Conservation (phyloP, 1,139 yeast genomes). For the Casaregolazyma suthepensis region DNA sequence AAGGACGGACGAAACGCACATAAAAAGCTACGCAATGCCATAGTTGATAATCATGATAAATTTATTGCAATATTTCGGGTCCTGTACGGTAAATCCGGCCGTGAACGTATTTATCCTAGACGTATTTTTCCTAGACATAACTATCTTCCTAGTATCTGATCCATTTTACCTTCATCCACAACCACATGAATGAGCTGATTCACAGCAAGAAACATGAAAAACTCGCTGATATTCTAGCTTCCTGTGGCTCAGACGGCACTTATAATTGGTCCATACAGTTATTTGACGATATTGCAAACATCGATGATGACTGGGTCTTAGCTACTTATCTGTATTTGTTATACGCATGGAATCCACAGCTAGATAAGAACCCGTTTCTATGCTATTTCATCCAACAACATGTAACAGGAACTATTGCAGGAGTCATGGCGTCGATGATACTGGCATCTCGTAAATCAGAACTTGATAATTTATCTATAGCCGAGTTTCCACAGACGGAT, state of each 20-base stretch:
- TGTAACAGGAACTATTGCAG: not conserved
- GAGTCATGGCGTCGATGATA: not conserved
- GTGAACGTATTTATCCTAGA: too few species aligned
- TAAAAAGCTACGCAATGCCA: not conserved
- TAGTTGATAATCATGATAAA: not conserved
- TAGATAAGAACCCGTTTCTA: constrained; percentile 15
- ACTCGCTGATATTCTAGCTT: not conserved
- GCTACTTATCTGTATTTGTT: not conserved
- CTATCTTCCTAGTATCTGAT: too few species aligned
- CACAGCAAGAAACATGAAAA: not conserved
- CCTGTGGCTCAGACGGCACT: not conserved
- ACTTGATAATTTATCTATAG: not conserved
- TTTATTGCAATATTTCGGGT: not conserved
- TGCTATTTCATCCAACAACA: constrained; percentile 11
- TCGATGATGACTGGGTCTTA: not conserved
- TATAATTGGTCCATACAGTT: constrained; percentile 5
- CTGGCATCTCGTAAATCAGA: not conserved
- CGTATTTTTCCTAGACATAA: too few species aligned
- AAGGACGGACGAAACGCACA: not conserved
- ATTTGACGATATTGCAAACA: not conserved
- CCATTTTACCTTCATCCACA: not conserved
- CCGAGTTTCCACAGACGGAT: not conserved
- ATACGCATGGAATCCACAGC: not conserved
- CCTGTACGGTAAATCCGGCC: too few species aligned
- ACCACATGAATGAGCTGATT: not conserved